Base-by-base conservation (phyloP, 2,329 filamentous ascomycete species). In the Raffaelea ambrosiae region DNA sequence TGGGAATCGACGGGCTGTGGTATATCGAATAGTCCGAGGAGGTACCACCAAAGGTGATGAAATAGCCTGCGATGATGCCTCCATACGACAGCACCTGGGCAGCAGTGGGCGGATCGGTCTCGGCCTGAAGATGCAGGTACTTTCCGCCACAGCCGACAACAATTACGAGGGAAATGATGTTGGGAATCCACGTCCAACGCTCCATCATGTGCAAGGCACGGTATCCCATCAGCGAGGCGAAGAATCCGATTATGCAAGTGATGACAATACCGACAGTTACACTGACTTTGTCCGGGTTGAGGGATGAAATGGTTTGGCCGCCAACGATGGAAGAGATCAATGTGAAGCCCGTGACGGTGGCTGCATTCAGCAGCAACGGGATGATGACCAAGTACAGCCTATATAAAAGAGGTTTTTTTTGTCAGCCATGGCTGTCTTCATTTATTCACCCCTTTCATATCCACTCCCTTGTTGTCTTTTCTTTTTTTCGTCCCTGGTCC, bases 1-100 rank as follows among this genome's bases (percentile, higher is more conserved):
- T 63, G 46, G 71, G 65, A 7, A 62, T 66, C 21, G 61, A 58
- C 4, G 72, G 69, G 44, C 67, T 63, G 59, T 77, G 72, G 54
- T 81, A 81, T 9, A 72, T 72, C n/a, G 71, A 70, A 51, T 77
- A 79, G 54, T 81, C 77, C n/a, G 73, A 75, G 0, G 69, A 71
- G 4, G 73, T 72, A 3, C 72, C 73, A 9, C 71, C 74, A 57
- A 78, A 81, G 1, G 71, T 74, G 50, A 80, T 63, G 40, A 79
- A 72, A 48, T 76, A 75, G 3, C 69, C 68, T 3, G 74, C 74
- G 35, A 74, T 71, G 41, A 74, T 53, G 20, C 69, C 65, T 10
- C 64, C 71, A 51, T 69, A 73, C 18, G 66, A 68, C 18, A 74
- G 52, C n/a, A 73, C 60, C 44, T 62, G 59, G n/a, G 60, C 51